A percentile compares a stretch with the other conserved stretches of the same genome.
These are phyloP conservation scores for Boletus coccyginus DNA, from an alignment of 768 basidiomycete genomes.

Conservation along the genomic window DNA sequence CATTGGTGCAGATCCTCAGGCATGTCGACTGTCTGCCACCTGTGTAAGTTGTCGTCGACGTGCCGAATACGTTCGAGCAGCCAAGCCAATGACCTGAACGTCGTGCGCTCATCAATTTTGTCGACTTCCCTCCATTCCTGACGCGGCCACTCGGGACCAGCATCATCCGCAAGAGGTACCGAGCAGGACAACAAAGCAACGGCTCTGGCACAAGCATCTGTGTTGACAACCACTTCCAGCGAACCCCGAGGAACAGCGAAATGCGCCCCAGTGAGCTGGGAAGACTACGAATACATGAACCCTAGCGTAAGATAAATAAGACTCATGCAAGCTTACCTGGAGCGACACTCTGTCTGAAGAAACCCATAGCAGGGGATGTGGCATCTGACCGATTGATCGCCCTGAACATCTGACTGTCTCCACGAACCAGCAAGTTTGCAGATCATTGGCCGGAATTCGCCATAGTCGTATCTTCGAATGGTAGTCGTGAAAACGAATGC, in stretches of 20 bases:
- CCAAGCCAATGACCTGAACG: conserved; percentile 84
- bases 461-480: conserved; percentile 75
- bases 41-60: conserved; percentile 58
- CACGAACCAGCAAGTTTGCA: conserved; percentile 72
- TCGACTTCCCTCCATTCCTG: conserved; percentile 79
- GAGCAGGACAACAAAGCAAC: conserved; percentile 75
- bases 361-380: conserved; percentile 67
- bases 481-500: conserved; percentile 82
- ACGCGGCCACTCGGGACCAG: conserved; percentile 76
- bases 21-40: conserved; percentile 63
- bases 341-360: conserved; percentile 46
- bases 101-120: conserved; percentile 78
- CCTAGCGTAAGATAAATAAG: background rate
- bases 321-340: conserved; percentile 41
- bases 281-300: conserved; percentile 41
- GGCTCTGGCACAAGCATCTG: conserved; percentile 69
- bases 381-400: conserved; percentile 50
- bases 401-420: conserved; percentile 63
- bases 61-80: conserved; percentile 79
- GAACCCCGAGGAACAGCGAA: conserved; percentile 62
- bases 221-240: conserved; percentile 49
- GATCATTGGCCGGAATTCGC: conserved; percentile 75
- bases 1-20: conserved; percentile 53
- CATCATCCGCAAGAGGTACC: conserved; percentile 68
- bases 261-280: conserved; percentile 49